Evolutionary conservation across 768 basidiomycete species (phyloP), one percentile per base, ranked within the genome.

Genomic region (Pholiota conissans): DNA sequence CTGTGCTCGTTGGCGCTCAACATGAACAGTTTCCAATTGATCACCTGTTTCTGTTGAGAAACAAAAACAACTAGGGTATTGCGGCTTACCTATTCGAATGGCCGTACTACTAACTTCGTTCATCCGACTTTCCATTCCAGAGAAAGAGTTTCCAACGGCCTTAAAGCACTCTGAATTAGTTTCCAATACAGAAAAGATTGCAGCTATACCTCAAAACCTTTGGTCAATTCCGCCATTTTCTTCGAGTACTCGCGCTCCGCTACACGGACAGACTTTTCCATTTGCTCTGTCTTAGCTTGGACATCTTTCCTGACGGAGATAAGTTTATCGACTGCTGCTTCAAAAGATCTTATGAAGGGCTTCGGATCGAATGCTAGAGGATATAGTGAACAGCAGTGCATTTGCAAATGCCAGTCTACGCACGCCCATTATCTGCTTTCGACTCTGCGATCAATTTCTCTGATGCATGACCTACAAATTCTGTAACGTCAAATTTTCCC

Each of bases 201-300:
- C 40, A 71, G 84, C 48, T 66, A 94, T 66, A 94, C 95, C 79
- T 99, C 95, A 65, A 98, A 98, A 1, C 93, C 93, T 49, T 85
- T 86, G 69, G 94, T 94, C 22, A 98, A 79, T 55, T 98, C 95
- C n/a, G 81, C 77, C 83, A 98, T 91, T 71, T 92, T 91, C 76
- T 89, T 92, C 2, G 93, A 91, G 72, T 98, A 99, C 64, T 97
- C 95, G 60, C 94, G 75, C 72, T 98, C 96, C 2, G 94, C 87
- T 0, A 89, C 81, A 46, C 89, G 79, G 13, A 98, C 95, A 63
- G 86, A 88, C 76, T 91, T 91, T 76, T 98, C 96, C 79, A 96
- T 88, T 67, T 90, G 88, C 70, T 94, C 90, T 0, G 93, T 95
- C 73, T 89, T 89, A 22, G 85, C 76, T 61, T 98, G 94, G 6